phyloP scores from a whole-genome alignment of 2,329 filamentous ascomycete species.

The Sarocladiaceae sp. region DNA sequence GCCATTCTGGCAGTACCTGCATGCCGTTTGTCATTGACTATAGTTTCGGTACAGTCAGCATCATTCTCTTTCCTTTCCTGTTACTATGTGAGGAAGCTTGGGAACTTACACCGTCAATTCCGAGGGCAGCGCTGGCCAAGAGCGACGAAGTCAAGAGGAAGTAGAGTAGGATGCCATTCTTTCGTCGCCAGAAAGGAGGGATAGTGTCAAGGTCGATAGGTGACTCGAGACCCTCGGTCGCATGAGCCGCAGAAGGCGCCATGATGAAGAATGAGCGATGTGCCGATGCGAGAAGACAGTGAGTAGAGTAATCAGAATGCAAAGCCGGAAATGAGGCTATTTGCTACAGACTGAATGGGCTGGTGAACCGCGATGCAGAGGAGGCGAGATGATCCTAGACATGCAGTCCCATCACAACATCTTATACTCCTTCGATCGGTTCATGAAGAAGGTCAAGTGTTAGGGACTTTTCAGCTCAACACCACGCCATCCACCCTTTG shows the following conservation, averaged over 20 bases:
- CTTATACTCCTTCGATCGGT: background rate
- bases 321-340: too few species aligned
- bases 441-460: background rate
- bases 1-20: slow-evolving; percentile 32
- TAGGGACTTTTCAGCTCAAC: background rate
- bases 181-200: slow-evolving; percentile 30
- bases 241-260: slow-evolving; percentile 27
- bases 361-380: too few species aligned
- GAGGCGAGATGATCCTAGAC: too few species aligned
- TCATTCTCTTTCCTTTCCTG: too few species aligned
- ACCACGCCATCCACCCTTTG: background rate
- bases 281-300: background rate
- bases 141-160: slow-evolving; percentile 38
- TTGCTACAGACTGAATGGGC: too few species aligned
- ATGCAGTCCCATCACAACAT: background rate
- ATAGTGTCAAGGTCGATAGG: slow-evolving; percentile 26
- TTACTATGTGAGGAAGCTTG: background rate
- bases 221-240: slow-evolving; percentile 24
- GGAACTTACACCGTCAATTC: slow-evolving; percentile 35
- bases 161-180: slow-evolving; percentile 38
- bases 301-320: background rate
- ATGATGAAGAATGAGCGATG: slow-evolving; percentile 17
- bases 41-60: background rate
- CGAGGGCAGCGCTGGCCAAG: slow-evolving; percentile 34
- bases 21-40: slow-evolving; percentile 37